These are phyloP conservation scores for Paecilomyces sp. DNA, from an alignment of 2,329 filamentous ascomycete genomes.

Conservation along the genomic window DNA sequence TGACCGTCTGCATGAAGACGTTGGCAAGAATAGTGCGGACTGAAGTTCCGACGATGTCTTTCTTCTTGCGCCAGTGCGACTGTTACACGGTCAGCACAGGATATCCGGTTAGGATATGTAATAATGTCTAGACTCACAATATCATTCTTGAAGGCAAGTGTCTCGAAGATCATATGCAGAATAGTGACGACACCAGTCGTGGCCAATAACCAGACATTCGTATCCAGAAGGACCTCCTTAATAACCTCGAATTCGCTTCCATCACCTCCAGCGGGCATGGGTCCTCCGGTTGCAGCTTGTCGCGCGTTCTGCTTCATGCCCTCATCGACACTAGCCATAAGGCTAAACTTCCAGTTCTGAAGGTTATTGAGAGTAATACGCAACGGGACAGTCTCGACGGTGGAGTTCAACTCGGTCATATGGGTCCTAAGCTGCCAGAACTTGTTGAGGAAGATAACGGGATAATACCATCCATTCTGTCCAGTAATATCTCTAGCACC, in stretches of 20 bases:
- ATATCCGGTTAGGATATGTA: background rate
- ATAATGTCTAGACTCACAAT: conserved; percentile 51
- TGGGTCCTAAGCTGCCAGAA: conserved; percentile 94
- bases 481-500: conserved; percentile 77
- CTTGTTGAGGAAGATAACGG: conserved; percentile 84
- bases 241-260: conserved; percentile 94
- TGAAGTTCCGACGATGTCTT: conserved; percentile 95
- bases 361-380: conserved; percentile 79
- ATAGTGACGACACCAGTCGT: conserved; percentile 80
- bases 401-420: conserved; percentile 88
- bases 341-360: conserved; percentile 80
- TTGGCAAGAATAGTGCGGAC: conserved; percentile 94
- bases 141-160: conserved; percentile 92
- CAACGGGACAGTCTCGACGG: conserved; percentile 72
- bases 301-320: conserved; percentile 76
- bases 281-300: conserved; percentile 66
- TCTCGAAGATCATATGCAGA: conserved; percentile 90
- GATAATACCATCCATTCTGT: conserved; percentile 88
- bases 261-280: conserved; percentile 71
- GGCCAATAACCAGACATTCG: conserved; percentile 81
- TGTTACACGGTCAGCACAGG: conserved; percentile 15
- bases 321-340: conserved; percentile 77
- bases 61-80: conserved; percentile 97
- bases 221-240: conserved; percentile 91
- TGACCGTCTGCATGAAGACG: conserved; percentile 92